Conservation (phyloP, 441 rosid genomes). For the Gossypium davidsonii region DNA sequence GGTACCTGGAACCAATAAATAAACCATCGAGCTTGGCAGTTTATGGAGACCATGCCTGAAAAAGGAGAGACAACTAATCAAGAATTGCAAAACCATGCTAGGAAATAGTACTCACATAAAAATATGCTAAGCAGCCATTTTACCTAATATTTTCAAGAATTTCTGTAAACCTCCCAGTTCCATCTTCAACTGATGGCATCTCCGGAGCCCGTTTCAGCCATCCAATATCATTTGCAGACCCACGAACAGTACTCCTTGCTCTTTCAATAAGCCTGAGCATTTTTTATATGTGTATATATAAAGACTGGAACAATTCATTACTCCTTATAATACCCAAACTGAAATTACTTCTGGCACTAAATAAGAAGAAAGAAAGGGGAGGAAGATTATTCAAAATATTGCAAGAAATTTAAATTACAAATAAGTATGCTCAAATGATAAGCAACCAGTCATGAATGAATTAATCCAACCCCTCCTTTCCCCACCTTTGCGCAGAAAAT, state of each 20-base stretch:
- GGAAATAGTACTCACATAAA: constrained; percentile 14
- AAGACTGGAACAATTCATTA: constrained; percentile 5
- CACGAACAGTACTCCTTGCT: constrained; percentile 81
- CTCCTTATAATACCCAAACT: constrained; percentile 8
- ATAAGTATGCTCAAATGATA: not conserved
- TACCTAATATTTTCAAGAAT: constrained; percentile 83
- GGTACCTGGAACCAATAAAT: constrained; percentile 88
- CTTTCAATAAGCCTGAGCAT: constrained; percentile 69
- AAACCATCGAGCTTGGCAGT: constrained; percentile 74
- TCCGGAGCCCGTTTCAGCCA: constrained; percentile 68
- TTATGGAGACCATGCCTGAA: constrained; percentile 90
- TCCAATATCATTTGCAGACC: constrained; percentile 92
- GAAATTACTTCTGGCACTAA: constrained; percentile 1
- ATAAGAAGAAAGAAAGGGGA: constrained; percentile 4
- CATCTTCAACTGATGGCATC: constrained; percentile 87
- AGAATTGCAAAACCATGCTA: constrained; percentile 19
- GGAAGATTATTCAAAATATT: not conserved
- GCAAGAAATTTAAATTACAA: not conserved
- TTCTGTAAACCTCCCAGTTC: constrained; percentile 62
- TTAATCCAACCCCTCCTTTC: not conserved
- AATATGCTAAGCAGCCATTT: constrained; percentile 20
- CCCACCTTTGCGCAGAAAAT: not conserved
- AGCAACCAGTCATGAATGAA: not conserved
- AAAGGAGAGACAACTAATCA: constrained; percentile 17
- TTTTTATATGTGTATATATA: not conserved